Conservation (phyloP, 2,329 filamentous ascomycete species). For the Metarhizium brunneum region DNA sequence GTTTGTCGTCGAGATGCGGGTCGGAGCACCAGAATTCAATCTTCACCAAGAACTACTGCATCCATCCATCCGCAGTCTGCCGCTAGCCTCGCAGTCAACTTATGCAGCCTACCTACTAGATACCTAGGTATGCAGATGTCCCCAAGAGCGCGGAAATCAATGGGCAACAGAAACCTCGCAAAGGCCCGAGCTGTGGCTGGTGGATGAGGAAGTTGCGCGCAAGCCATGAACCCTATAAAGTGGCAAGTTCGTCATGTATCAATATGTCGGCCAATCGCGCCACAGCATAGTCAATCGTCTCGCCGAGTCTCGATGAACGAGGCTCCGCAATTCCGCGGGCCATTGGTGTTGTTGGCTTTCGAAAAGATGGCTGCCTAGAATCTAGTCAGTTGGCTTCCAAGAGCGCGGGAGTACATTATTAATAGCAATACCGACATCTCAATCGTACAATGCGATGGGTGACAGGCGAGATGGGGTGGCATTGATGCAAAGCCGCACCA, state of each 20-base stretch:
- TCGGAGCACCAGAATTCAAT: background rate
- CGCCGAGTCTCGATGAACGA: background rate
- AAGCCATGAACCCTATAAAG: background rate
- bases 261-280: background rate
- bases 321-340: background rate
- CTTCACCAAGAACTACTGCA: background rate
- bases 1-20: background rate
- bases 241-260: background rate
- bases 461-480: no score
- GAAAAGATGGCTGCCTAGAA: background rate
- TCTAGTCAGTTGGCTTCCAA: background rate
- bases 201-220: background rate
- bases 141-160: background rate
- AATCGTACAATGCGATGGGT: background rate
- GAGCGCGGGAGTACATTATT: background rate
- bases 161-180: background rate
- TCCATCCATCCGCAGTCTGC: no score
- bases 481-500: no score
- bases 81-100: no score
- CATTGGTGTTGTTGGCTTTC: background rate
- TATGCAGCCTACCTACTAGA: no score
- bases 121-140: no score
- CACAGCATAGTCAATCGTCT: background rate
- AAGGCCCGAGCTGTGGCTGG: background rate
- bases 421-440: background rate